These are phyloP conservation scores for Talaromyces rugulosus DNA, from an alignment of 2,329 filamentous ascomycete species.

Conservation along the genomic window DNA sequence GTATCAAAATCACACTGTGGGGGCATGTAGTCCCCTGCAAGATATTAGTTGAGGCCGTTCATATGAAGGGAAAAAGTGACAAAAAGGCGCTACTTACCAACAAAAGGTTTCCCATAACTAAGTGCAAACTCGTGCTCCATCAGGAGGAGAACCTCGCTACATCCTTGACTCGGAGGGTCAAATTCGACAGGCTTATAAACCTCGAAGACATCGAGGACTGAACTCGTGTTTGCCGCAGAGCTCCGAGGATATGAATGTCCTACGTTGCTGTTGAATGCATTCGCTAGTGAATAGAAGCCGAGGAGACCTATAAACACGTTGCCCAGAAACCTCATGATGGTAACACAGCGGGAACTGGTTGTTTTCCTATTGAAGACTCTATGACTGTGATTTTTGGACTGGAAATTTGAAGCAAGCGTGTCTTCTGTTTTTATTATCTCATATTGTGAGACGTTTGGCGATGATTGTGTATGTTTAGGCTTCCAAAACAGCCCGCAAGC, in stretches of 20 bases:
- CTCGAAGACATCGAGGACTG: slow-evolving; percentile 53
- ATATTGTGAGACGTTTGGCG: neutral
- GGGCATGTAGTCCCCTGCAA: slow-evolving; percentile 59
- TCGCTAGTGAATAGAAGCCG: slow-evolving; percentile 9
- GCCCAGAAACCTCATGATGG: slow-evolving; percentile 5
- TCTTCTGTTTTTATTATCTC: neutral
- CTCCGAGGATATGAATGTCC: neutral
- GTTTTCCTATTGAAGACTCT: neutral
- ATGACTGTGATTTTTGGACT: neutral
- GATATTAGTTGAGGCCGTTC: slow-evolving; percentile 2
- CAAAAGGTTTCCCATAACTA: slow-evolving; percentile 70
- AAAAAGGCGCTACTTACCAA: slow-evolving; percentile 51
- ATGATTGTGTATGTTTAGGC: slow-evolving; percentile 2
- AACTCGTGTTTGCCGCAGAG: slow-evolving; percentile 6
- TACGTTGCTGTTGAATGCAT: neutral
- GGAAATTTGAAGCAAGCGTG: neutral
- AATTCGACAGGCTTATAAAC: slow-evolving; percentile 60
- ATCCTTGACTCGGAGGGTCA: slow-evolving; percentile 38
- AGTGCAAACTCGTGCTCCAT: slow-evolving; percentile 68
- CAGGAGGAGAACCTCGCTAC: slow-evolving; percentile 46
- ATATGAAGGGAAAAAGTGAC: slow-evolving; percentile 8
- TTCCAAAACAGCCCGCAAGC: neutral
- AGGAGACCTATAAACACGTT: slow-evolving; percentile 4
- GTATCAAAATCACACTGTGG: slow-evolving; percentile 68
- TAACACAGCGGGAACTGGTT: neutral